These are phyloP conservation scores for Mycena indigotica DNA, from an alignment of 768 basidiomycete genomes.

Conservation along the genomic window DNA sequence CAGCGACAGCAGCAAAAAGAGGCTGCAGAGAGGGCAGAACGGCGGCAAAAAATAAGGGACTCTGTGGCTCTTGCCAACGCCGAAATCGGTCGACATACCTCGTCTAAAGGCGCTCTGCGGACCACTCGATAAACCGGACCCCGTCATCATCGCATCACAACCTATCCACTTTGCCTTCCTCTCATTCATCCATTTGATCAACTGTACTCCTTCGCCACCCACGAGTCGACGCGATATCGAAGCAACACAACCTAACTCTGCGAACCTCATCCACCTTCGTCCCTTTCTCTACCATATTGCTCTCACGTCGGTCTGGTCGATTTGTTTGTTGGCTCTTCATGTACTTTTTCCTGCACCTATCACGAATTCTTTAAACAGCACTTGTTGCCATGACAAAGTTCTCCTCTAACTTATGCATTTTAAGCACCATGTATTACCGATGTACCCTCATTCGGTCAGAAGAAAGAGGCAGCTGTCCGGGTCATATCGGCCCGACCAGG, in stretches of 20 bases:
- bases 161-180: constrained; percentile 18
- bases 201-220: constrained; percentile 14
- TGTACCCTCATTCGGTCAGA: no score
- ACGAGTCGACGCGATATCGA: constrained; percentile 18
- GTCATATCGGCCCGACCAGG: no score
- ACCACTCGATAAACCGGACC: background rate
- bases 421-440: no score
- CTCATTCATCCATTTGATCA: constrained; percentile 14
- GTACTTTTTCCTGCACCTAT: constrained; percentile 5
- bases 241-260: constrained; percentile 19
- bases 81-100: constrained; percentile 2
- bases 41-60: constrained; percentile 16
- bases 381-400: background rate
- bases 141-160: constrained; percentile 18
- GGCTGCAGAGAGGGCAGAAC: constrained; percentile 15
- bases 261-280: constrained; percentile 1
- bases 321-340: constrained; percentile 24
- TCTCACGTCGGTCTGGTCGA: constrained; percentile 24
- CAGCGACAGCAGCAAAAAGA: constrained; percentile 23
- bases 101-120: background rate
- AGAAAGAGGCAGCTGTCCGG: no score
- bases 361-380: background rate
- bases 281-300: constrained; percentile 16
- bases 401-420: background rate
- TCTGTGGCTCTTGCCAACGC: constrained; percentile 16